Evolutionary conservation across 169 alveolate genomes (phyloP).

Genomic region (Plasmodium malariae): DNA sequence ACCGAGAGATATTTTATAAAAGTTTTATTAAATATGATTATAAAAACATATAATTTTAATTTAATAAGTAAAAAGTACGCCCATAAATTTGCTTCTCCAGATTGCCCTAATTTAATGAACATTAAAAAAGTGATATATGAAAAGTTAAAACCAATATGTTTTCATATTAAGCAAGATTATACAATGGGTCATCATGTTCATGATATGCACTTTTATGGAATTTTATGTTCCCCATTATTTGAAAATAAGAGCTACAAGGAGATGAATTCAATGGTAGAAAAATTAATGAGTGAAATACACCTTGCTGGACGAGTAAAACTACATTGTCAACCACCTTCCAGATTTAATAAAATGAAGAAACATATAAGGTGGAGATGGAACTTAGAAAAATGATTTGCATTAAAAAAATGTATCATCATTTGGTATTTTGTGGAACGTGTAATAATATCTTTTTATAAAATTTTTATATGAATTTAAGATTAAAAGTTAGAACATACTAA

Average conservation of each 20-base stretch:
- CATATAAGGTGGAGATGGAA: slow-evolving; percentile 88
- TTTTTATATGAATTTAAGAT: too few relatives aligned
- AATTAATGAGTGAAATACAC: slow-evolving; percentile 82
- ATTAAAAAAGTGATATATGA: slow-evolving; percentile 82
- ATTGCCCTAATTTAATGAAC: slow-evolving; percentile 82
- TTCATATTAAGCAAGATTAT: slow-evolving; percentile 88
- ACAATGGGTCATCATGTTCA: slow-evolving; percentile 89
- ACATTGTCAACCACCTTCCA: slow-evolving; percentile 89
- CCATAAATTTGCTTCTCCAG: slow-evolving; percentile 88
- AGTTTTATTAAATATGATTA: slow-evolving; percentile 36
- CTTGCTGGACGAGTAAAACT: slow-evolving; percentile 81
- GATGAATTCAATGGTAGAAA: slow-evolving; percentile 88
- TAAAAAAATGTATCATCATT: neutral
- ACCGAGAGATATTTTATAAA: too few relatives aligned
- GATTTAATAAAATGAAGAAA: slow-evolving; percentile 82
- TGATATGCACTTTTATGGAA: slow-evolving; percentile 88
- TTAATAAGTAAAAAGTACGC: slow-evolving; percentile 70
- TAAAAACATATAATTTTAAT: slow-evolving; percentile 41
- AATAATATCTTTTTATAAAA: neutral
- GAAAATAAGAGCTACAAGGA: slow-evolving; percentile 90
- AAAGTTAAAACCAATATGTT: slow-evolving; percentile 89
- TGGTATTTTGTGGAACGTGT: neutral
- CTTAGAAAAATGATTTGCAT: slow-evolving; percentile 77
- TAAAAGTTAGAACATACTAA: too few relatives aligned
- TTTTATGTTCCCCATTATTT: slow-evolving; percentile 91